Evolutionary conservation across 108 stramenopile species (phyloP).

Genomic region (Discostella pseudostelligera): DNA sequence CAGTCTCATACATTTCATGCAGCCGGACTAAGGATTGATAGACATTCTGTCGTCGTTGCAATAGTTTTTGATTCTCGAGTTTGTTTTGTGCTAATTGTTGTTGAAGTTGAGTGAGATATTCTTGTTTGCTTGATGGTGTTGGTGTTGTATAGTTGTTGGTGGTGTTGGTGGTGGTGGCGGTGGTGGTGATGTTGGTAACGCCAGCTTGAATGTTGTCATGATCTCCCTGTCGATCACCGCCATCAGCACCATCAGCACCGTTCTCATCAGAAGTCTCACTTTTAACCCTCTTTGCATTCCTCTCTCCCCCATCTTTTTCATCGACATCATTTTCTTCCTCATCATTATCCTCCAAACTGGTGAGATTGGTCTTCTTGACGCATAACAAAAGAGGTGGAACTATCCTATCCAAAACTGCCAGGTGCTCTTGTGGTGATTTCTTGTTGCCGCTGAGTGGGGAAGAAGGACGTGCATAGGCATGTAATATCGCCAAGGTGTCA

Average conservation of each 20-base stretch:
- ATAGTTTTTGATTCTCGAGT: constrained; percentile 21
- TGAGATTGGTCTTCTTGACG: background rate
- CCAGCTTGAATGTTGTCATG: background rate
- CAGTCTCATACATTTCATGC: constrained; percentile 39
- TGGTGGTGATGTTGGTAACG: too few relatives aligned
- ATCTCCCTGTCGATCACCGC: background rate
- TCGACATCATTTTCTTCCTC: background rate
- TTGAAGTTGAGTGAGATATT: constrained; percentile 9
- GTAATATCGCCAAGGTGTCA: constrained; percentile 1
- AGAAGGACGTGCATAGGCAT: background rate
- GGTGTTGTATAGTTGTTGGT: background rate
- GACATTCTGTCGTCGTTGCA: constrained; percentile 22
- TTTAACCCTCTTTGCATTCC: background rate
- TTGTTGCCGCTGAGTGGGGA: background rate
- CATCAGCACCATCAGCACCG: too few relatives aligned
- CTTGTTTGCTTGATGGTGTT: background rate
- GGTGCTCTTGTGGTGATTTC: background rate
- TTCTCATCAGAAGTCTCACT: constrained; percentile 1
- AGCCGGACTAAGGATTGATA: constrained; percentile 24
- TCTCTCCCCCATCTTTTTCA: background rate
- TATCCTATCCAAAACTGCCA: constrained; percentile 16
- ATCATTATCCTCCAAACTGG: background rate
- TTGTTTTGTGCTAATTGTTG: constrained; percentile 24
- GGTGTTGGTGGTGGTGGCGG: too few relatives aligned
- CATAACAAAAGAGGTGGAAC: constrained; percentile 20